Evolutionary conservation across 306 rosid species (phyloP).

Genomic region (Leucaena leucocephala): DNA sequence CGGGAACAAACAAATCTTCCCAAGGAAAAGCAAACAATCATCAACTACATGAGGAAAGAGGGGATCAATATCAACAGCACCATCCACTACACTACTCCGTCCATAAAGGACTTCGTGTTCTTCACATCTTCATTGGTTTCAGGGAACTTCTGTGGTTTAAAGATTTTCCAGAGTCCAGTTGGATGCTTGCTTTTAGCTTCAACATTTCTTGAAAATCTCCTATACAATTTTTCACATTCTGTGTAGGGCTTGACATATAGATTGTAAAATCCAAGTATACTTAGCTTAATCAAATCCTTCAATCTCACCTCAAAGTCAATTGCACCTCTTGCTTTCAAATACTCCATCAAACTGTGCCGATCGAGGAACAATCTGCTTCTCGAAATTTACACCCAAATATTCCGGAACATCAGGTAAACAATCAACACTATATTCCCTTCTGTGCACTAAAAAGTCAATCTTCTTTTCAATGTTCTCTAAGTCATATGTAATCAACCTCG

Average conservation of each 20-base stretch:
- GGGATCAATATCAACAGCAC: neutral
- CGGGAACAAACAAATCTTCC: slow-evolving; percentile 2
- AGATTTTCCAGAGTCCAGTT: slow-evolving; percentile 75
- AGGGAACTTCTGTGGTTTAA: slow-evolving; percentile 58
- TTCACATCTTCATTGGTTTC: slow-evolving; percentile 56
- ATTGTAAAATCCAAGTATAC: slow-evolving; percentile 82
- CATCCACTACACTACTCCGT: slow-evolving; percentile 48
- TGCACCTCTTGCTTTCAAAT: slow-evolving; percentile 70
- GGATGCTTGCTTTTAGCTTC: slow-evolving; percentile 61
- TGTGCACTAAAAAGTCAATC: slow-evolving; percentile 67
- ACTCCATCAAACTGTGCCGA: slow-evolving; percentile 69
- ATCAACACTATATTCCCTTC: slow-evolving; percentile 58
- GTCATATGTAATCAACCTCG: slow-evolving; percentile 65
- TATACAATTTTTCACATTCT: slow-evolving; percentile 72
- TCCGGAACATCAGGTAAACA: slow-evolving; percentile 76
- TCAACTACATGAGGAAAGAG: neutral
- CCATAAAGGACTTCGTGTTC: slow-evolving; percentile 72
- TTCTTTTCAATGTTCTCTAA: slow-evolving; percentile 64
- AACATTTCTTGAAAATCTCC: slow-evolving; percentile 50
- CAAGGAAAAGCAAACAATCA: neutral
- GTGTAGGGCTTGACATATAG: slow-evolving; percentile 88
- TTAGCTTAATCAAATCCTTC: slow-evolving; percentile 72
- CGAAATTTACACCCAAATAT: slow-evolving; percentile 77
- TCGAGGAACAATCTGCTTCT: slow-evolving; percentile 85
- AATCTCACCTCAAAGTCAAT: slow-evolving; percentile 67